Conservation (phyloP, 2,329 filamentous ascomycete species). For the Arthrocladium fulminans region DNA sequence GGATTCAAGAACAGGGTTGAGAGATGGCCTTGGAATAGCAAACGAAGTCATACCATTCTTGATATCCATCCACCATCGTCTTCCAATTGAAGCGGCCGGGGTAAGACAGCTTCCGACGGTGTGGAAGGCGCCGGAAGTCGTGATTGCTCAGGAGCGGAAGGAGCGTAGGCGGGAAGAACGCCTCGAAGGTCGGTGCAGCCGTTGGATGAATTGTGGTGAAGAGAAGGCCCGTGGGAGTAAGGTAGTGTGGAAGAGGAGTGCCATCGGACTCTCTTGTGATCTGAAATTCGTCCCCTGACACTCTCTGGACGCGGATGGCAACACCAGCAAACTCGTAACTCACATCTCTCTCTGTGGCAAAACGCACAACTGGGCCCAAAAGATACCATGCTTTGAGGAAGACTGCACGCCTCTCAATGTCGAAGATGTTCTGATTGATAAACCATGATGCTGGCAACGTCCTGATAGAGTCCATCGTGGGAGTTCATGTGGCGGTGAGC, state of each 20-base stretch:
- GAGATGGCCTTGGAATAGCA: no score
- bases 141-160: constrained; percentile 41
- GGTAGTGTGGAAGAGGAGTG: constrained; percentile 28
- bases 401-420: constrained; percentile 42
- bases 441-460: constrained; percentile 49
- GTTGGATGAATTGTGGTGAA: constrained; percentile 42
- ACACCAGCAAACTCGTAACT: constrained; percentile 42
- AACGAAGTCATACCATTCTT: no score
- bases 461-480: constrained; percentile 16
- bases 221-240: constrained; percentile 46
- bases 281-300: constrained; percentile 16
- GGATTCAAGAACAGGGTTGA: no score
- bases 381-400: constrained; percentile 48
- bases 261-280: constrained; percentile 20
- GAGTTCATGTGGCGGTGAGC: not conserved
- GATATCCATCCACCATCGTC: constrained; percentile 52
- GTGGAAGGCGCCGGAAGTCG: constrained; percentile 46
- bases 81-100: constrained; percentile 52
- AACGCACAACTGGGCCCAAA: constrained; percentile 44
- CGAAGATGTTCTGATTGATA: constrained; percentile 40
- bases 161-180: constrained; percentile 44
- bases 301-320: constrained; percentile 11
- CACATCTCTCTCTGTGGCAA: constrained; percentile 34
- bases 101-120: constrained; percentile 47
- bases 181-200: constrained; percentile 41